Evolutionary conservation across 176 grass and related monocot genomes (phyloP), one percentile per base, ranked within the genome.

Genomic region (Cenchrus americanus): DNA sequence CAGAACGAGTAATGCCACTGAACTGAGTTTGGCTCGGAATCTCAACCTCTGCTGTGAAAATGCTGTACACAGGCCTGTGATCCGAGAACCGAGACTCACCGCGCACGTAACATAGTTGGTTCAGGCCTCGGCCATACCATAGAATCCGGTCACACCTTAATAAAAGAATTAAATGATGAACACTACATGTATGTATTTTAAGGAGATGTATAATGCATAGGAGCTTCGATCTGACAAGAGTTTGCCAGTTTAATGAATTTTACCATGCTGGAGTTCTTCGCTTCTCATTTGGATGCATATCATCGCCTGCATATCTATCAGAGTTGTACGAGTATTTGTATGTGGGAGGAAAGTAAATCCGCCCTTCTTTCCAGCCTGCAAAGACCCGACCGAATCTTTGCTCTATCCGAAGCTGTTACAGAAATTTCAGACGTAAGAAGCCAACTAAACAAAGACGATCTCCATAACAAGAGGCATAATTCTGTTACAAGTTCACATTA

Each of bases 241-340:
- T 49, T 49, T 37, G 34, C 23, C 19, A 64, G 64, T 15, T 51
- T 81, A 21, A 17, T 8, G 22, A 57, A 7, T 50, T 61, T 83
- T 98, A 98, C 96, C 96, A 98, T 78, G 96, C 96, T 0, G 96
- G 96, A 34, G 96, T 98, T 69, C 96, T 87, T 75, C 87, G 53
- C 71, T 98, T 98, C 82, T 91, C 96, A 61, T 98, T 98, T 5
- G 89, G 86, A 57, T 83, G 83, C 89, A 98, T 88, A 69, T 95
- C 96, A 64, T 95, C 91, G 0, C 96, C 96, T 1, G 96, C 91
- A 18, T 98, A 98, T 76, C 89, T 86, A 59, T 98, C 96, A 1
- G 96, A 98, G 71, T 98, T 98, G 76, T 88, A 93, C 10, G 91
- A 98, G 80, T 98, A 98, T 85, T 98, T 98, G 61, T 98, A 98